A percentile compares a stretch with the other conserved stretches of the same genome.
phyloP scores from a whole-genome alignment of 2,329 filamentous ascomycete species.

The Talaromyces pinophilus region DNA sequence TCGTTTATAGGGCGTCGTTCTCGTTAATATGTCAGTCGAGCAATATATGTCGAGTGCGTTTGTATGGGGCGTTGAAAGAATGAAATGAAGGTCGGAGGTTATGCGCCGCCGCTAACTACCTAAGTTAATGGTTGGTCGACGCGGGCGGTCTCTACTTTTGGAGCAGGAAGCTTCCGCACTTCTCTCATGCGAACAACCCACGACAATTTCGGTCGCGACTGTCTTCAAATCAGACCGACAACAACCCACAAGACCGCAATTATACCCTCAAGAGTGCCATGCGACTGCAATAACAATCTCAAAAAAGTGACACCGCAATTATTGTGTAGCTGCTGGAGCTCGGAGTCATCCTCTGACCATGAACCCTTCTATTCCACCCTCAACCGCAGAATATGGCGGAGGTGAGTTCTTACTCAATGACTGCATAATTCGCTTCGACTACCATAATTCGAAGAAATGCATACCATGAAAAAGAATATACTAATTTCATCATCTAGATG shows the following conservation, averaged over 20 bases:
- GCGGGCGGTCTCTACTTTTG: background rate
- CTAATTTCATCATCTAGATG: constrained; percentile 61
- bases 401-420: constrained; percentile 38
- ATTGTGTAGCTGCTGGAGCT: constrained; percentile 2
- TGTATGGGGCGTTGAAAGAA: background rate
- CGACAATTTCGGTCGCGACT: background rate
- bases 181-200: constrained; percentile 12
- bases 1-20: background rate
- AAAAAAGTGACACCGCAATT: background rate
- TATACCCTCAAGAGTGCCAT: background rate
- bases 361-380: constrained; percentile 49
- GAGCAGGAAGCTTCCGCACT: constrained; percentile 8
- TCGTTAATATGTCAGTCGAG: background rate
- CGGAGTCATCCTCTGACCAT: constrained; percentile 29
- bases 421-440: too few relatives aligned
- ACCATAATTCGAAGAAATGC: background rate
- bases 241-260: background rate
- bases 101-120: background rate
- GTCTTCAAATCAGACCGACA: background rate
- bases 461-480: background rate
- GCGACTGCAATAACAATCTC: constrained; percentile 6
- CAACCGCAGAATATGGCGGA: constrained; percentile 52
- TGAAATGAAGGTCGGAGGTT: background rate
- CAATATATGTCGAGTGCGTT: background rate
- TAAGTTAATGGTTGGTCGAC: constrained; percentile 6